These are phyloP conservation scores for Vararia minispora DNA, from an alignment of 768 basidiomycete species.

Conservation along the genomic window DNA sequence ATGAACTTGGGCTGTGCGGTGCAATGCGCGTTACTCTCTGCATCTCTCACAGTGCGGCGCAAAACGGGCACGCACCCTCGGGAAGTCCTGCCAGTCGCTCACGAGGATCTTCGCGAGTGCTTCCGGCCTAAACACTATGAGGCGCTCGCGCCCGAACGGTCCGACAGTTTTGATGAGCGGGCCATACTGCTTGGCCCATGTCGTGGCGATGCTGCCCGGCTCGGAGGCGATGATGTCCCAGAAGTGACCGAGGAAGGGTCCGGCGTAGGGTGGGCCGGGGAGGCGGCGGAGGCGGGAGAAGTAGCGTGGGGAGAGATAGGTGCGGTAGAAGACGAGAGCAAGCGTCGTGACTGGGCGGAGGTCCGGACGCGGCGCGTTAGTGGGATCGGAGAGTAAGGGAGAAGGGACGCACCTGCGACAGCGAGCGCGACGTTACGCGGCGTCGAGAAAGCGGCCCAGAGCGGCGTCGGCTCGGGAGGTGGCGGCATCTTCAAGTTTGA, in stretches of 20 bases:
- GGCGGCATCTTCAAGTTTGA: too few relatives aligned
- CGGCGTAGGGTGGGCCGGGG: conserved; percentile 26
- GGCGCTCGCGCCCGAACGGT: conserved; percentile 32
- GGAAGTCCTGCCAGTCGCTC: conserved; percentile 35
- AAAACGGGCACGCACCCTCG: conserved; percentile 19
- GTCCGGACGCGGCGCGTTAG: too few relatives aligned
- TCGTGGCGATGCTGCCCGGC: conserved; percentile 22
- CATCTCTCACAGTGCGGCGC: not conserved
- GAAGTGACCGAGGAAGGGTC: conserved; percentile 28
- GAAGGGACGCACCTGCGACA: too few relatives aligned
- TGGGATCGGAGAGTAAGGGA: too few relatives aligned
- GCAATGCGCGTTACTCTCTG: not conserved
- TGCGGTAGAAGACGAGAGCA: too few relatives aligned
- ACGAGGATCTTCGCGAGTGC: conserved; percentile 34
- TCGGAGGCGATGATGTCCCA: conserved; percentile 26
- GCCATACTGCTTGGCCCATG: conserved; percentile 22
- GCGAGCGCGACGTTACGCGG: too few relatives aligned
- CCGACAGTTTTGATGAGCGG: conserved; percentile 34
- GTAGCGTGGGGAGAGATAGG: too few relatives aligned
- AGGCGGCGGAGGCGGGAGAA: conserved; percentile 29
- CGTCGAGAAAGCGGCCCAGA: too few relatives aligned
- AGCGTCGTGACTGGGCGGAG: too few relatives aligned
- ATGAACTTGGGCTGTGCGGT: conserved; percentile 29
- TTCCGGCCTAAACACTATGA: conserved; percentile 33
- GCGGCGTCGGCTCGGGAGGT: too few relatives aligned